Conservation (phyloP, 148 eudicot genomes). For the Spergularia marina region DNA sequence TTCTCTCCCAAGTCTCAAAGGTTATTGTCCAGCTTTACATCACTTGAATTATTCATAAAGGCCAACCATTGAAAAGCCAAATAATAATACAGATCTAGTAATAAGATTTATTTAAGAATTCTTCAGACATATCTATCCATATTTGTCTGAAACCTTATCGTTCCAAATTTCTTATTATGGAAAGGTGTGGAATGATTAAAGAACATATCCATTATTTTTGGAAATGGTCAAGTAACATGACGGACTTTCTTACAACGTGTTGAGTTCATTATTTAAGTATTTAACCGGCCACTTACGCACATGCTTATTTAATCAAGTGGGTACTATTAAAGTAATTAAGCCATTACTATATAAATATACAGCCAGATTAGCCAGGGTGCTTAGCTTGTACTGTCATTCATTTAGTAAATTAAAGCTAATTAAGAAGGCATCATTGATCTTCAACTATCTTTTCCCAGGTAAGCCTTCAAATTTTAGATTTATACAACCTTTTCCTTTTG, state of each 20-base stretch:
- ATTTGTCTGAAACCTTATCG: no score
- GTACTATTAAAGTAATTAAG: no score
- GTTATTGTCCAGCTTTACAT: no score
- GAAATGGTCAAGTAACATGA: slow-evolving; percentile 9
- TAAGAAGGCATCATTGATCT: slow-evolving; percentile 1
- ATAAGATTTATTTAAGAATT: no score
- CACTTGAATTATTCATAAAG: no score
- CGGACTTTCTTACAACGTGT: slow-evolving; percentile 16
- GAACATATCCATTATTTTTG: not conserved
- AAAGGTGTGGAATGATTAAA: slow-evolving; percentile 16
- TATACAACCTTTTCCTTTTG: not conserved
- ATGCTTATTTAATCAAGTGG: slow-evolving; percentile 12
- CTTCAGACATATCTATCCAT: no score
- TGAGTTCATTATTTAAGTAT: not conserved
- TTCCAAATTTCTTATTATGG: slow-evolving; percentile 14
- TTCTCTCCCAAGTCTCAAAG: no score
- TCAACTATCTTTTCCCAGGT: slow-evolving; percentile 16
- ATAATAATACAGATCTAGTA: no score
- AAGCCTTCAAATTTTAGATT: not conserved
- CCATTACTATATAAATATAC: not conserved
- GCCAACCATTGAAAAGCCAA: no score
- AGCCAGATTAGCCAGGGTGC: no score
- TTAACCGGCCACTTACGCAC: slow-evolving; percentile 12
- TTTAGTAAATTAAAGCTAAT: not conserved
- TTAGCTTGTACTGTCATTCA: no score